These are phyloP conservation scores for Diplodia corticola DNA, from an alignment of 2,329 filamentous ascomycete species.

Conservation along the genomic window DNA sequence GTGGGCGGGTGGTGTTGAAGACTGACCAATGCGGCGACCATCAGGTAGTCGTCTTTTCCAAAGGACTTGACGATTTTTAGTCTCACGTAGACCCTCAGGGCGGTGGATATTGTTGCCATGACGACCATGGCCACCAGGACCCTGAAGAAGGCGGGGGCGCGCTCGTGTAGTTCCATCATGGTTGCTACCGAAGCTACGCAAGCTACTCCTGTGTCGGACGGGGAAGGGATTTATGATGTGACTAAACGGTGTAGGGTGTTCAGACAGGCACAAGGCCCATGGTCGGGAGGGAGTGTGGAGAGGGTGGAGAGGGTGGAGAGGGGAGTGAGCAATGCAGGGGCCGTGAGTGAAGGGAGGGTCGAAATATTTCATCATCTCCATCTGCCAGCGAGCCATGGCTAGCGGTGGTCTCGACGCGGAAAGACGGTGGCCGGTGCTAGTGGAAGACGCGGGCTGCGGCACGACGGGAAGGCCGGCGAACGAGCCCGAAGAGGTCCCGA, in stretches of 20 bases:
- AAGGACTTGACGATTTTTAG: slow-evolving; percentile 38
- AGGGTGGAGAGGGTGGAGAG: background rate
- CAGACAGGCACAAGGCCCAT: background rate
- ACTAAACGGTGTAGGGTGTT: no score
- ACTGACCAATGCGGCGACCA: slow-evolving; percentile 36
- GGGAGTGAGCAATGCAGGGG: no score
- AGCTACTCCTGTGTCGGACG: background rate
- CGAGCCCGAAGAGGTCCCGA: background rate
- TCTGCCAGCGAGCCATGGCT: no score
- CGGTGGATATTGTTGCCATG: slow-evolving; percentile 31
- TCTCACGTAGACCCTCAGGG: slow-evolving; percentile 35
- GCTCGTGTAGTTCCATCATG: background rate
- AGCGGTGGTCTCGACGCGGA: background rate
- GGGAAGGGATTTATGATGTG: no score
- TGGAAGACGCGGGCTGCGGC: background rate
- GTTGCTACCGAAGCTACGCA: background rate
- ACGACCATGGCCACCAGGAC: background rate
- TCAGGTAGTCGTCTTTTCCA: slow-evolving; percentile 39
- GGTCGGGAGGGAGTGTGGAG: background rate
- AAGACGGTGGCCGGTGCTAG: background rate
- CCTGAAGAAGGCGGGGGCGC: background rate
- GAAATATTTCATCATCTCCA: no score
- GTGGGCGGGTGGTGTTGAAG: background rate
- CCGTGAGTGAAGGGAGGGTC: no score
- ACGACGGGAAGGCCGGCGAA: background rate